Percentiles rank a stretch among this genome's conserved stretches.
These are phyloP conservation scores for Cruciata laevipes DNA, from an alignment of 257 asterid species.

Conservation along the genomic window DNA sequence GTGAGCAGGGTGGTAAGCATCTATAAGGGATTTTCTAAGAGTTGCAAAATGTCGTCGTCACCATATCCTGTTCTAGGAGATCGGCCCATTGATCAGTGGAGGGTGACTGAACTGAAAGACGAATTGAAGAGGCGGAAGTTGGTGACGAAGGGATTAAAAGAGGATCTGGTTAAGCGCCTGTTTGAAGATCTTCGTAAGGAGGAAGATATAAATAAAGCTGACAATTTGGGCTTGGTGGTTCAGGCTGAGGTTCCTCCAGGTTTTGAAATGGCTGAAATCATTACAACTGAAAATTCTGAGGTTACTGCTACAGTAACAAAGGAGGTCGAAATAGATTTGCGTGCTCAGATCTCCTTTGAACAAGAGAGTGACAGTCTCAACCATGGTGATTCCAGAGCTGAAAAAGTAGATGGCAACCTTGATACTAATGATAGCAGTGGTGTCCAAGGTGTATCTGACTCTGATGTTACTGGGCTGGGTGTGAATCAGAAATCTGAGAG, in stretches of 20 bases:
- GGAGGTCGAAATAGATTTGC: conserved; percentile 5
- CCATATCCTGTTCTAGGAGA: conserved; percentile 54
- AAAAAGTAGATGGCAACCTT: conserved; percentile 22
- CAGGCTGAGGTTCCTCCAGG: conserved; percentile 28
- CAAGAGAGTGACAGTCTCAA: not conserved
- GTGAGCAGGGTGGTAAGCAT: conserved; percentile 24
- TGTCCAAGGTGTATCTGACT: conserved; percentile 23
- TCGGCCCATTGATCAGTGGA: conserved; percentile 83
- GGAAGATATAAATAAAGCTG: conserved; percentile 20
- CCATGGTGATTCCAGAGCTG: conserved; percentile 21
- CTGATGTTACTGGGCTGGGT: conserved; percentile 21
- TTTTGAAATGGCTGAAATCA: conserved; percentile 15
- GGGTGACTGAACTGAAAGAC: conserved; percentile 85
- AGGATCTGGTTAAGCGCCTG: conserved; percentile 66
- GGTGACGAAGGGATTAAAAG: conserved; percentile 72
- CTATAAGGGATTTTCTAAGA: conserved; percentile 11
- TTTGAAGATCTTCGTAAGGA: conserved; percentile 68
- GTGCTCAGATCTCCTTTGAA: conserved; percentile 1
- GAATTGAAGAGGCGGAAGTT: conserved; percentile 76
- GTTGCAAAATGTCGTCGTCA: conserved; percentile 74
- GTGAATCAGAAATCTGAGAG: conserved; percentile 27
- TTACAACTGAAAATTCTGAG: not conserved
- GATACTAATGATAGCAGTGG: conserved; percentile 25
- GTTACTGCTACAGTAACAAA: not conserved
- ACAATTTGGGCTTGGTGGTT: conserved; percentile 17